Percentiles rank a stretch among this genome's conserved stretches.
phyloP scores from a whole-genome alignment of 768 basidiomycete species.

The Boletus eberwhitei region DNA sequence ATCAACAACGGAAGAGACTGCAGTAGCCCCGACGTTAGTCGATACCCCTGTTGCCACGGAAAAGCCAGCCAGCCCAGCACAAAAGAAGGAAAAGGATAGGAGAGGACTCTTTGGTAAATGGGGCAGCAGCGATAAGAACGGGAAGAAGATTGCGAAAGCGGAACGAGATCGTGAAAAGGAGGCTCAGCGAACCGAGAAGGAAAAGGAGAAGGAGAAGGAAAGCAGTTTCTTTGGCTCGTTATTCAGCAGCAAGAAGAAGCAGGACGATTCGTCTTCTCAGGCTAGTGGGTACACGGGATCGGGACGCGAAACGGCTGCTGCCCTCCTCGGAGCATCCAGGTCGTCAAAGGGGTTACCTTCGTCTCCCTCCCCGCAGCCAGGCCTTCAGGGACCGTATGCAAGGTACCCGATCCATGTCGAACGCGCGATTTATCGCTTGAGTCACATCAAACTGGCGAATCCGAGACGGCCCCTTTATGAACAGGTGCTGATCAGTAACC shows the following conservation, averaged over 20 bases:
- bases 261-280: conserved; percentile 57
- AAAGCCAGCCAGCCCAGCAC: conserved; percentile 28
- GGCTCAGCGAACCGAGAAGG: conserved; percentile 45
- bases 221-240: conserved; percentile 88
- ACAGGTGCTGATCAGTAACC: conserved; percentile 88
- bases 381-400: conserved; percentile 47
- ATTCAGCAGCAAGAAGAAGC: conserved; percentile 86
- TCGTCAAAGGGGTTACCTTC: conserved; percentile 65
- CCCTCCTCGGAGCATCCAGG: conserved; percentile 80
- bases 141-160: conserved; percentile 50
- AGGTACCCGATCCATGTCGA: conserved; percentile 99
- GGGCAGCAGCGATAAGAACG: conserved; percentile 54
- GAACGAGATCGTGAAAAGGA: conserved; percentile 49
- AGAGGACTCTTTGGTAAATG: conserved; percentile 65
- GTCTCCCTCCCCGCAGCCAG: conserved; percentile 53
- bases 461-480: conserved; percentile 95
- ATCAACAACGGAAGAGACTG: conserved; percentile 26
- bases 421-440: conserved; percentile 93
- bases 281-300: conserved; percentile 38
- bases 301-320: conserved; percentile 84
- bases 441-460: conserved; percentile 98
- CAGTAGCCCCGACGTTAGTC: conserved; percentile 24
- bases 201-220: conserved; percentile 53
- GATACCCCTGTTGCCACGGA: conserved; percentile 17
- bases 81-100: conserved; percentile 71